Conservation (phyloP, 2,329 filamentous ascomycete genomes). For the Claviceps monticola region DNA sequence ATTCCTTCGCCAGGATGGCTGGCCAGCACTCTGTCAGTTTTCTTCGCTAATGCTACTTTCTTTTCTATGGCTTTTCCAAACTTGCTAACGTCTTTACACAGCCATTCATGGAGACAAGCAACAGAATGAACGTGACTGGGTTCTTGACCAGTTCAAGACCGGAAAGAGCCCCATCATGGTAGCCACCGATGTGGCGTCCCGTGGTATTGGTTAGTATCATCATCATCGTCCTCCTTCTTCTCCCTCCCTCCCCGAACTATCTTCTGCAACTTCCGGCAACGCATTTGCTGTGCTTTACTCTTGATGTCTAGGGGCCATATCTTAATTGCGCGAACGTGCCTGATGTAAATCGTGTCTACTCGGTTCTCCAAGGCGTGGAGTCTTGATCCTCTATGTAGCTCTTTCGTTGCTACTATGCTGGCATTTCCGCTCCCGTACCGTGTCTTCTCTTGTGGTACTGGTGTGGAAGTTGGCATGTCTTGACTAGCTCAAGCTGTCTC, state of each 20-base stretch:
- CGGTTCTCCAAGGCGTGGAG: constrained; percentile 67
- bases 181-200: constrained; percentile 97
- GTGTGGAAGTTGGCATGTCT: constrained; percentile 64
- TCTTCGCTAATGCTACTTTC: background rate
- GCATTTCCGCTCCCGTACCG: constrained; percentile 62
- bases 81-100: constrained; percentile 23
- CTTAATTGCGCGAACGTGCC: constrained; percentile 83
- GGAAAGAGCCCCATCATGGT: constrained; percentile 99
- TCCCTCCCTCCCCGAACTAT: constrained; percentile 27
- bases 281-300: constrained; percentile 69
- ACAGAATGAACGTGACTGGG: constrained; percentile 99
- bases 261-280: constrained; percentile 43
- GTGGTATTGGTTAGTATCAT: constrained; percentile 98
- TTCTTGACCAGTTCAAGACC: constrained; percentile 98
- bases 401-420: constrained; percentile 54
- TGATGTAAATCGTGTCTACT: constrained; percentile 69
- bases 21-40: constrained; percentile 82
- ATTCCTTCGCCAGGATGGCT: constrained; percentile 93
- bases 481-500: constrained; percentile 61
- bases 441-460: constrained; percentile 49
- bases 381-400: constrained; percentile 54
- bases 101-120: constrained; percentile 99
- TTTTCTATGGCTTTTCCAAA: constrained; percentile 24
- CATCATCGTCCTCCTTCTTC: background rate
- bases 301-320: constrained; percentile 69